These are phyloP conservation scores for Coniosporium apollinis DNA, from an alignment of 495 filamentous ascomycete genomes.

Conservation along the genomic window DNA sequence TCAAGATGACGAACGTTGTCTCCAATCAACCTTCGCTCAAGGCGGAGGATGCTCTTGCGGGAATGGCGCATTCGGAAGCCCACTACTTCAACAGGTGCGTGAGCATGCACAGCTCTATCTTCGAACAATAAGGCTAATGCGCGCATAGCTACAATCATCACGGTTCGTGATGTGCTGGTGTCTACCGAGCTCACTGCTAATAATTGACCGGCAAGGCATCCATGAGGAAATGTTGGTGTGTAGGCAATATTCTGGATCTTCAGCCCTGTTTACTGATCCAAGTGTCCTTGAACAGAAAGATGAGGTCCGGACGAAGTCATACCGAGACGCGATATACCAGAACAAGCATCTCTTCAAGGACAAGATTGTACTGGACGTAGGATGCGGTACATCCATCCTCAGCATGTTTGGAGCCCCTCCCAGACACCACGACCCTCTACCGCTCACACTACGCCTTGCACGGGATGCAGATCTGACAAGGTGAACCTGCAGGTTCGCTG, in stretches of 20 bases:
- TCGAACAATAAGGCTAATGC: conserved; percentile 13
- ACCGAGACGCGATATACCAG: conserved; percentile 91
- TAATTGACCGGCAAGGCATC: conserved; percentile 51
- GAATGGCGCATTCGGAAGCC: conserved; percentile 56
- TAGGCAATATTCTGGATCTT: conserved; percentile 13
- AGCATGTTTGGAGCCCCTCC: conserved; percentile 47
- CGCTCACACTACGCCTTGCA: neutral
- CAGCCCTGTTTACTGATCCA: conserved; percentile 1
- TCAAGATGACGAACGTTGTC: conserved; percentile 13
- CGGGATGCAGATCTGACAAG: conserved; percentile 3
- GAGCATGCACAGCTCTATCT: conserved; percentile 13
- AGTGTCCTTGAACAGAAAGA: conserved; percentile 53
- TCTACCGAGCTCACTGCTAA: conserved; percentile 11
- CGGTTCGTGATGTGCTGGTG: conserved; percentile 38
- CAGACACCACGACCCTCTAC: neutral
- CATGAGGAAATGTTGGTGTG: conserved; percentile 96
- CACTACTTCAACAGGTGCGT: conserved; percentile 93
- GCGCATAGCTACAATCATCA: conserved; percentile 78
- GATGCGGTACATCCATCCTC: conserved; percentile 83
- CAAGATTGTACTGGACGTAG: conserved; percentile 94
- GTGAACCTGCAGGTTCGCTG: conserved; percentile 64
- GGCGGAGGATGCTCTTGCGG: conserved; percentile 13
- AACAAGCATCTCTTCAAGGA: conserved; percentile 94
- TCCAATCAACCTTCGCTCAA: conserved; percentile 11
- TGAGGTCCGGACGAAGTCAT: conserved; percentile 87